These are phyloP conservation scores for Phytophthora sojae DNA, from an alignment of 352 stramenopile genomes.

Conservation along the genomic window DNA sequence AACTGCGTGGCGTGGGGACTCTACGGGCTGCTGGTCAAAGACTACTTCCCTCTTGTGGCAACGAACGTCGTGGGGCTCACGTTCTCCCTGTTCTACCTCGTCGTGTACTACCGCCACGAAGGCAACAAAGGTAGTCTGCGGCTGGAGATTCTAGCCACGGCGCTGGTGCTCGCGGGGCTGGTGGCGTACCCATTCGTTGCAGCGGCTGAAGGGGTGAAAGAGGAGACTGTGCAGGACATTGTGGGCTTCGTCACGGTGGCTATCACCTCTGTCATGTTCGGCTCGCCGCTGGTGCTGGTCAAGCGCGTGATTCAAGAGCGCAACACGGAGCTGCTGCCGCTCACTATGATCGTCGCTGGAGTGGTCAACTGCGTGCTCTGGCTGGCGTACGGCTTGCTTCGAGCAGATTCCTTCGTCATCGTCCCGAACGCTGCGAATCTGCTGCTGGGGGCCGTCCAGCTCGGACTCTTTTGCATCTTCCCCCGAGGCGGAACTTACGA, in stretches of 20 bases:
- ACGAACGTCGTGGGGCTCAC: slow-evolving; percentile 59
- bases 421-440: slow-evolving; percentile 70
- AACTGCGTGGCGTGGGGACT: slow-evolving; percentile 67
- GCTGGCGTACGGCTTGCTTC: slow-evolving; percentile 63
- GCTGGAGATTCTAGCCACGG: slow-evolving; percentile 37
- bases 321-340: slow-evolving; percentile 48
- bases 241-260: slow-evolving; percentile 66
- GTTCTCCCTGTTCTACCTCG: slow-evolving; percentile 54
- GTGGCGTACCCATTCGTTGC: slow-evolving; percentile 46
- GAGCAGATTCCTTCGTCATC: slow-evolving; percentile 54
- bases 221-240: slow-evolving; percentile 39
- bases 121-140: slow-evolving; percentile 27
- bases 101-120: slow-evolving; percentile 52
- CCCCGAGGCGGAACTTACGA: slow-evolving; percentile 34
- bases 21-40: slow-evolving; percentile 56
- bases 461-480: slow-evolving; percentile 56
- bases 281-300: slow-evolving; percentile 59
- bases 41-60: slow-evolving; percentile 62
- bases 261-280: slow-evolving; percentile 70
- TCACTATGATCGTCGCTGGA: slow-evolving; percentile 60
- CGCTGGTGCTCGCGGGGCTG: slow-evolving; percentile 39
- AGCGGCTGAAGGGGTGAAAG: slow-evolving; percentile 17
- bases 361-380: slow-evolving; percentile 60
- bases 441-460: slow-evolving; percentile 58
- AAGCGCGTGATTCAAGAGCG: slow-evolving; percentile 58